Evolutionary conservation across 2,329 filamentous ascomycete genomes (phyloP).

Genomic region (Metarhizium anisopliae): DNA sequence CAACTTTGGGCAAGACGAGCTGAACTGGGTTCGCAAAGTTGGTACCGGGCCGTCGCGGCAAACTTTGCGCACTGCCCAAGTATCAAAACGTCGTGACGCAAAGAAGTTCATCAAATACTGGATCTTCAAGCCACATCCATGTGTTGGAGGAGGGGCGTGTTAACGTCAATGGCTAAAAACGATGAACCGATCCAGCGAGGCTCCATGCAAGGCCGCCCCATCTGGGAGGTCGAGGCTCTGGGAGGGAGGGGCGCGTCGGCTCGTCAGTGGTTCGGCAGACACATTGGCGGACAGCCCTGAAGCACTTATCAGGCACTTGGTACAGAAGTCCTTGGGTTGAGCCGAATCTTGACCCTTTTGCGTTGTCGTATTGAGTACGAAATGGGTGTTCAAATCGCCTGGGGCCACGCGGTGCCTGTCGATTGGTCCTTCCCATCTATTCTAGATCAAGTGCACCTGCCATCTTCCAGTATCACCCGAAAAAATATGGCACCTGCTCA

Average conservation of each 20-base stretch:
- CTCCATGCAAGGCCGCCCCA: neutral
- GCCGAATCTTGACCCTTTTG: too few relatives aligned
- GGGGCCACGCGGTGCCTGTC: too few relatives aligned
- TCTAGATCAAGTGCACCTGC: too few relatives aligned
- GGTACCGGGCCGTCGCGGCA: neutral
- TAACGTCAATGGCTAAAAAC: neutral
- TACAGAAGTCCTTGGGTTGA: neutral
- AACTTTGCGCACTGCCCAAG: neutral
- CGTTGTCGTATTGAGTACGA: too few relatives aligned
- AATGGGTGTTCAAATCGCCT: too few relatives aligned
- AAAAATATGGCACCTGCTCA: too few relatives aligned
- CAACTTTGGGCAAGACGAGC: neutral
- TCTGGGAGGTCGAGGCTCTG: neutral
- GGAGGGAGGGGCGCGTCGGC: neutral
- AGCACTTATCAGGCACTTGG: neutral
- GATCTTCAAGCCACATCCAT: slow-evolving; percentile 3
- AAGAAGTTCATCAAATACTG: neutral
- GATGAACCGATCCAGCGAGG: neutral
- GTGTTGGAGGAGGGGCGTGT: neutral
- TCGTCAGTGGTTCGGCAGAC: neutral
- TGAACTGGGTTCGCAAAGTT: neutral
- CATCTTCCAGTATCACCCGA: too few relatives aligned
- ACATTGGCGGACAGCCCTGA: neutral
- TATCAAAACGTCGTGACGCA: neutral
- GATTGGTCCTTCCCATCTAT: too few relatives aligned